Base-by-base conservation (phyloP, 139 green algal species). In the Picochlorum sp. region DNA sequence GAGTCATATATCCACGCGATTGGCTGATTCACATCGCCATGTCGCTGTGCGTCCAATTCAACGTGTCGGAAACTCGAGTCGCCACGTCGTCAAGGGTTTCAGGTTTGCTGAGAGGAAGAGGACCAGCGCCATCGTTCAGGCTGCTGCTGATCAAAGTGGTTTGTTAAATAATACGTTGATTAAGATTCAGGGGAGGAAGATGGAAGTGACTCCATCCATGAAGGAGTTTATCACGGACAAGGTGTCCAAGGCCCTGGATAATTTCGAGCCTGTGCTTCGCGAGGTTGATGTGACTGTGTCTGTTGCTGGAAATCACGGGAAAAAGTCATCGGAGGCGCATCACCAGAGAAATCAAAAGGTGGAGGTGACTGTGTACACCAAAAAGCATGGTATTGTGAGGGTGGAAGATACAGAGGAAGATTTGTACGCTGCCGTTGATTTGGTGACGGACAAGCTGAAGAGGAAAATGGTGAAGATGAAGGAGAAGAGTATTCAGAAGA, bases 371-470 rank as follows among this genome's bases (percentile, higher is more conserved):
- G 78, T 92, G 38, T 80, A 77, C 75, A 91, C 84, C 7, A 45
- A 83, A 23, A 70, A 78, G 49, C 81, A 86, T 63, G 85, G 85
- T 23, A 76, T 91, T 14, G 79, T 92, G 30, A 74, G 85, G 2
- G 84, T 87, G 44, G 85, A 91, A 69, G 83, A 90, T 26, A 28
- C 50, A 1, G 85, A 87, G 71, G 60, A 72, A 15, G 82, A 63
- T 50, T 56, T 91, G 54, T 91, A 92, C 52, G 85, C 85, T 2
- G 72, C 75, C n/a, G 81, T 92, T n/a, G 85, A 92, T 72, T 54
- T 90, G 6, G 85, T 89, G 16, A 72, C 57, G 49, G 83, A 90
- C 66, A 90, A 90, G 71, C 70, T 82, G 28, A 72, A 68, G 60
- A 64, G 70, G 55, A 72, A 77, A 34, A 44, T 77, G 57, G 5